Evolutionary conservation across 768 basidiomycete species (phyloP).

Genomic region (Leccinum truebloodii): DNA sequence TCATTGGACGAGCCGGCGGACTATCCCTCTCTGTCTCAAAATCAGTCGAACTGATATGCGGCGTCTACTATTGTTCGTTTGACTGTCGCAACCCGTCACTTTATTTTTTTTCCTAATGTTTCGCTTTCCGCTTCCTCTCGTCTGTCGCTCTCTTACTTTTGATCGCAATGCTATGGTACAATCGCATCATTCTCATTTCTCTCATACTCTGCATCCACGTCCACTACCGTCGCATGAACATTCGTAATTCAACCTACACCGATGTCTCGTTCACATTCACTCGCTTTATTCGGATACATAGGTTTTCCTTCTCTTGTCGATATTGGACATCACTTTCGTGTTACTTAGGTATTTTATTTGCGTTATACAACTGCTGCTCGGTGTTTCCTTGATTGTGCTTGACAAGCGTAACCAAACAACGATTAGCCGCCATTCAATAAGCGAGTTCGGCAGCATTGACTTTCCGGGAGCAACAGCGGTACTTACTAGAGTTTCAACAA

Average conservation of each 20-base stretch:
- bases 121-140: background rate
- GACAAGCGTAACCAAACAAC: slow-evolving; percentile 34
- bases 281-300: slow-evolving; percentile 29
- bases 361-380: slow-evolving; percentile 2
- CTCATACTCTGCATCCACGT: slow-evolving; percentile 33
- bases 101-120: background rate
- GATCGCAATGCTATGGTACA: slow-evolving; percentile 41
- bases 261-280: slow-evolving; percentile 20
- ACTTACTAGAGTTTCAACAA: slow-evolving; percentile 5
- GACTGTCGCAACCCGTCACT: slow-evolving; percentile 10
- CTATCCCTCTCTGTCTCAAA: slow-evolving; percentile 31
- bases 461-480: background rate
- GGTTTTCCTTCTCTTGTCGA: slow-evolving; percentile 33
- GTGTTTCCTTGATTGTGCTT: background rate
- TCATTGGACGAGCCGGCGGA: slow-evolving; percentile 32
- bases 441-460: slow-evolving; percentile 6
- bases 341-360: slow-evolving; percentile 19
- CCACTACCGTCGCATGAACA: slow-evolving; percentile 36
- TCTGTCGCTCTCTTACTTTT: slow-evolving; percentile 20
- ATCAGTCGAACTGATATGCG: slow-evolving; percentile 21
- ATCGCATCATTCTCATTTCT: slow-evolving; percentile 31
- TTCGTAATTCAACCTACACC: slow-evolving; percentile 37
- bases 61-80: slow-evolving; percentile 7
- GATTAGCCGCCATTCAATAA: slow-evolving; percentile 4
- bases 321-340: slow-evolving; percentile 25